Evolutionary conservation across 306 rosid genomes (phyloP).

Genomic region (Quercus robur): DNA sequence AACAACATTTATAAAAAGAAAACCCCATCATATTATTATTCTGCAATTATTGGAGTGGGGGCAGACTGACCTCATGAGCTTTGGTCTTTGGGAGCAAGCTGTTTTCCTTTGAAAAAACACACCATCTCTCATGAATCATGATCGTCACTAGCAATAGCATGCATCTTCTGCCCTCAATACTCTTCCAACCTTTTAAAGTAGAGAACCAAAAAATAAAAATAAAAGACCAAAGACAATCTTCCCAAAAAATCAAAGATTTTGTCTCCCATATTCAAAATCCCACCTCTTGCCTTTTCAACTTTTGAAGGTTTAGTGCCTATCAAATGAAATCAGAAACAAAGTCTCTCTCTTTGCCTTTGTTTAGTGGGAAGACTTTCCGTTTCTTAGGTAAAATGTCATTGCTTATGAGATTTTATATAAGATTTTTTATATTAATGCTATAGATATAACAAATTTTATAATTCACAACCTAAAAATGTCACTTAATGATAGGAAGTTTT

Average conservation of each 20-base stretch:
- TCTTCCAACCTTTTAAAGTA: conserved; percentile 41
- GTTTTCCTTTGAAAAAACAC: conserved; percentile 62
- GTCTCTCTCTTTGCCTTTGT: conserved; percentile 11
- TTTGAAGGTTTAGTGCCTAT: conserved; percentile 39
- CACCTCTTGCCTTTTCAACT: conserved; percentile 42
- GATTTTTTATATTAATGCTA: background rate
- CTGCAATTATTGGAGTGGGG: conserved; percentile 77
- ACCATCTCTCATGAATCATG: conserved; percentile 38
- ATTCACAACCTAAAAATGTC: too few relatives aligned
- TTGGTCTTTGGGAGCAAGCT: conserved; percentile 52
- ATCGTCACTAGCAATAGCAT: conserved; percentile 32
- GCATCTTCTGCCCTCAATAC: conserved; percentile 32
- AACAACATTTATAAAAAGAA: background rate
- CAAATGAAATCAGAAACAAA: conserved; percentile 39
- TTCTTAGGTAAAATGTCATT: conserved; percentile 11
- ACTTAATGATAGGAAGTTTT: too few relatives aligned
- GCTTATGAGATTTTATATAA: conserved; percentile 12
- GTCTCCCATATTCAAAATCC: conserved; percentile 71
- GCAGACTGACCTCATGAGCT: conserved; percentile 37
- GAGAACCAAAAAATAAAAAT: conserved; percentile 19
- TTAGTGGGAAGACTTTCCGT: conserved; percentile 20
- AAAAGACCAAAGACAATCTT: conserved; percentile 51
- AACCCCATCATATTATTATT: conserved; percentile 56
- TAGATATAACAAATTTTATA: too few relatives aligned
- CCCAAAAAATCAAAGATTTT: conserved; percentile 68